Evolutionary conservation across 257 asterid genomes (phyloP).

Genomic region (Haberlea rhodopensis): DNA sequence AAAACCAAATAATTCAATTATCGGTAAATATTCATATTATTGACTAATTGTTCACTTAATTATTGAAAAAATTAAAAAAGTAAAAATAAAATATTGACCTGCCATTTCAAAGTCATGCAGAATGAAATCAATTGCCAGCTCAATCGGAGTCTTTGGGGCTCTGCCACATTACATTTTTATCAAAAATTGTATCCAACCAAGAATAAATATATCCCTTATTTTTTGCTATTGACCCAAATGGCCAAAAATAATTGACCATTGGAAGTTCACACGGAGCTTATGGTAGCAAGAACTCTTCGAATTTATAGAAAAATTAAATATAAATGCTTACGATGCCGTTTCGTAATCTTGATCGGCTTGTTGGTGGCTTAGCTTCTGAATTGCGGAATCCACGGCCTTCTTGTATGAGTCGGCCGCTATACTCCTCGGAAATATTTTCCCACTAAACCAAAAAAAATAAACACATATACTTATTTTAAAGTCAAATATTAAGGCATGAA

Average conservation of each 20-base stretch:
- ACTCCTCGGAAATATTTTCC: conserved; percentile 52
- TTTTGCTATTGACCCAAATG: no score
- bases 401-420: conserved; percentile 51
- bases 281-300: no score
- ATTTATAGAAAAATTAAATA: no score
- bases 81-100: conserved; percentile 40
- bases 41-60: not conserved
- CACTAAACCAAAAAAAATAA: conserved; percentile 27
- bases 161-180: conserved; percentile 28
- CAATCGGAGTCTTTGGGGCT: conserved; percentile 75
- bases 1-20: conserved; percentile 21
- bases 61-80: not conserved
- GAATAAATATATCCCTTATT: no score
- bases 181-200: not conserved
- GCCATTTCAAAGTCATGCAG: conserved; percentile 99
- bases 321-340: conserved; percentile 12
- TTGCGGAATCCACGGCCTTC: conserved; percentile 53
- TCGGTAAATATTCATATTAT: not conserved
- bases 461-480: no score
- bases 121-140: conserved; percentile 91
- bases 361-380: conserved; percentile 35
- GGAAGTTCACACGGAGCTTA: no score
- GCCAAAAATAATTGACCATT: no score
- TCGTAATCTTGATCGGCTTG: conserved; percentile 28
- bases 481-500: not conserved